Conservation (phyloP, 768 basidiomycete genomes). For the Leucocoprinus birnbaumii region DNA sequence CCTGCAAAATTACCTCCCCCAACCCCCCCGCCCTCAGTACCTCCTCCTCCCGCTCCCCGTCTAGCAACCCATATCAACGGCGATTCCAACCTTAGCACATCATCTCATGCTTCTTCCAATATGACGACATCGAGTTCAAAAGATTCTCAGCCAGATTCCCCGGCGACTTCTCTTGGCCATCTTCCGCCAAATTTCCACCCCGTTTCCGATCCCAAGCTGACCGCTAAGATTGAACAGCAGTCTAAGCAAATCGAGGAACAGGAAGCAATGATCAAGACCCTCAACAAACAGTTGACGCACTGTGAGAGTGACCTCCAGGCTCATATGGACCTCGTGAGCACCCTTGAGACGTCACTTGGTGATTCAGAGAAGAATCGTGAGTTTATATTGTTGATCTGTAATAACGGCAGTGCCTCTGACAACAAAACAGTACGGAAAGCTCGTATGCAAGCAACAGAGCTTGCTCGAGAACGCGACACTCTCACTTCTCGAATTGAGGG, state of each 20-base stretch:
- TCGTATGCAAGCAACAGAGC: conserved; percentile 89
- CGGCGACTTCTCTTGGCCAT: conserved; percentile 56
- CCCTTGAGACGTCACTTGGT: conserved; percentile 80
- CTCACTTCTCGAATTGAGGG: conserved; percentile 61
- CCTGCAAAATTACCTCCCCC: conserved; percentile 81
- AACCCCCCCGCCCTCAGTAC: conserved; percentile 83
- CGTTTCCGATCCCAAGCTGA: conserved; percentile 52
- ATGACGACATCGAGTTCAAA: conserved; percentile 45
- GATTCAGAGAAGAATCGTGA: conserved; percentile 92
- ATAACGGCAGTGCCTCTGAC: conserved; percentile 5
- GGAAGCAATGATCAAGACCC: conserved; percentile 87
- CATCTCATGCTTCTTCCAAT: conserved; percentile 54
- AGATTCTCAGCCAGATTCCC: conserved; percentile 70
- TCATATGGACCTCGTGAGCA: conserved; percentile 86
- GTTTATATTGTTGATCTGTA: too few relatives aligned
- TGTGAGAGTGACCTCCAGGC: conserved; percentile 89
- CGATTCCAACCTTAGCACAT: conserved; percentile 55
- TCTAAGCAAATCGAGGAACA: conserved; percentile 78
- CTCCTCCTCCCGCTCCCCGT: conserved; percentile 78
- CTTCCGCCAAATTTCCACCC: conserved; percentile 39
- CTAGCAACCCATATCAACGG: conserved; percentile 33
- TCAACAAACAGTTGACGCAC: conserved; percentile 92
- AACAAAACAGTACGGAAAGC: conserved; percentile 75
- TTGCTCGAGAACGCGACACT: conserved; percentile 82
- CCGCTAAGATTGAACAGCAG: conserved; percentile 67